These are phyloP conservation scores for Pterulicium gracile DNA, from an alignment of 1,284 basidiomycete species.

Conservation along the genomic window DNA sequence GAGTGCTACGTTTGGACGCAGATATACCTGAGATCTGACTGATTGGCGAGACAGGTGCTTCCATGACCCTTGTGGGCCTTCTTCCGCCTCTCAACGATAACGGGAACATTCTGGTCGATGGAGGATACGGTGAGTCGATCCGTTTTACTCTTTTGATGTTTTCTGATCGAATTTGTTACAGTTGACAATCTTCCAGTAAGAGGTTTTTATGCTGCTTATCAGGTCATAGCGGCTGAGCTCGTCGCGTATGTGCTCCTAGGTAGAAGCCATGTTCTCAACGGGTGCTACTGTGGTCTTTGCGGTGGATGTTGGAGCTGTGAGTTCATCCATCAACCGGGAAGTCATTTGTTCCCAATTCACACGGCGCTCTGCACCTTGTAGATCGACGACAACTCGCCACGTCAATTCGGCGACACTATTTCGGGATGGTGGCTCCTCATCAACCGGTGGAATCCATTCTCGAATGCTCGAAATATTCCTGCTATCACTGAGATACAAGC, in stretches of 20 bases:
- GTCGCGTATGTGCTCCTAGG: no score
- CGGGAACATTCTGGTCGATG: slow-evolving; percentile 90
- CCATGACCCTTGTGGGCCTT: slow-evolving; percentile 95
- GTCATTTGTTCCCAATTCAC: slow-evolving; percentile 9
- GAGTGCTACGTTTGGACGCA: no score
- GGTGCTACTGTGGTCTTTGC: slow-evolving; percentile 93
- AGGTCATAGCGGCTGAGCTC: no score
- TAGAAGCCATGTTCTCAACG: slow-evolving; percentile 86
- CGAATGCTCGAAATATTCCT: slow-evolving; percentile 70
- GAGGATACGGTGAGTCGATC: slow-evolving; percentile 71
- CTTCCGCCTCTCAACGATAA: slow-evolving; percentile 93
- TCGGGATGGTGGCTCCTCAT: slow-evolving; percentile 96
- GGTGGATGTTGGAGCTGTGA: slow-evolving; percentile 85
- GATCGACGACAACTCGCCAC: slow-evolving; percentile 92
- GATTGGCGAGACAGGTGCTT: slow-evolving; percentile 55
- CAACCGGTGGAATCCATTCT: slow-evolving; percentile 90
- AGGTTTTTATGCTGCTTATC: no score
- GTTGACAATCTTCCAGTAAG: slow-evolving; percentile 87
- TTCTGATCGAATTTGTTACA: no score
- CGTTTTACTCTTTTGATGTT: no score
- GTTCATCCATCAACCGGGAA: slow-evolving; percentile 16
- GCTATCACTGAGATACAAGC: slow-evolving; percentile 96
- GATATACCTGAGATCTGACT: slow-evolving; percentile 4
- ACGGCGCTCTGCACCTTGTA: no score
- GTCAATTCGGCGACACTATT: slow-evolving; percentile 90